Evolutionary conservation across 768 basidiomycete genomes (phyloP).

Genomic region (Mycena albidolilacea): DNA sequence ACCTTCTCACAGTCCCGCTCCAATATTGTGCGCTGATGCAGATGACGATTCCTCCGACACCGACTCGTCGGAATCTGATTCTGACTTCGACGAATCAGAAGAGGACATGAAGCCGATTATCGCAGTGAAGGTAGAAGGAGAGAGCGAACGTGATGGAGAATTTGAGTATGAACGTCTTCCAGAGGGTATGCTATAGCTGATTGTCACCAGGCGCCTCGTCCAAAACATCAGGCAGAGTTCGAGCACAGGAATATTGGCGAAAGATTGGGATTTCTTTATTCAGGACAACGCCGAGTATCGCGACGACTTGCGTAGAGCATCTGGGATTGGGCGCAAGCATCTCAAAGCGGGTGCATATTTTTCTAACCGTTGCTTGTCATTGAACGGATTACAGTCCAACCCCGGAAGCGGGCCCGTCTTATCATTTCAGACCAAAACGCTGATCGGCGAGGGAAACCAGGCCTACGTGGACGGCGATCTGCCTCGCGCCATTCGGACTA

Average conservation of each 20-base stretch:
- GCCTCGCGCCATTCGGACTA: constrained; percentile 78
- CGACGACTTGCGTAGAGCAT: constrained; percentile 80
- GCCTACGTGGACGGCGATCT: constrained; percentile 84
- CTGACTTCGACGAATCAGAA: constrained; percentile 16
- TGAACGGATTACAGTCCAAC: constrained; percentile 53
- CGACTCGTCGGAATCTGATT: constrained; percentile 30
- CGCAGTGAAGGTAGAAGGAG: constrained; percentile 43
- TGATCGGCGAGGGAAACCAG: constrained; percentile 91
- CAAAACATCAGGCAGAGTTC: constrained; percentile 71
- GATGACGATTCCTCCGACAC: constrained; percentile 14
- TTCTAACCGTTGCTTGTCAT: not conserved
- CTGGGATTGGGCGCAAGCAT: constrained; percentile 75
- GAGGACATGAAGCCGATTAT: constrained; percentile 21
- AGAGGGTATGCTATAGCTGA: not conserved
- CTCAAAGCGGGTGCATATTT: constrained; percentile 57
- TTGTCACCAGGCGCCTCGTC: constrained; percentile 70
- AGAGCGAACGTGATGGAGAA: constrained; percentile 65
- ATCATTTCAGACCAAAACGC: constrained; percentile 77
- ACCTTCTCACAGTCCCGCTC: not conserved
- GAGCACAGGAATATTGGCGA: constrained; percentile 63
- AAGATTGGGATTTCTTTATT: constrained; percentile 83
- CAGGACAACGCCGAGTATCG: constrained; percentile 78
- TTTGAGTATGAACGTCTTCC: constrained; percentile 60
- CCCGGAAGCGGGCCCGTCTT: constrained; percentile 65
- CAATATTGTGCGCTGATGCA: not conserved